Evolutionary conservation across 768 basidiomycete species (phyloP).

Genomic region (Suillus variegatus): DNA sequence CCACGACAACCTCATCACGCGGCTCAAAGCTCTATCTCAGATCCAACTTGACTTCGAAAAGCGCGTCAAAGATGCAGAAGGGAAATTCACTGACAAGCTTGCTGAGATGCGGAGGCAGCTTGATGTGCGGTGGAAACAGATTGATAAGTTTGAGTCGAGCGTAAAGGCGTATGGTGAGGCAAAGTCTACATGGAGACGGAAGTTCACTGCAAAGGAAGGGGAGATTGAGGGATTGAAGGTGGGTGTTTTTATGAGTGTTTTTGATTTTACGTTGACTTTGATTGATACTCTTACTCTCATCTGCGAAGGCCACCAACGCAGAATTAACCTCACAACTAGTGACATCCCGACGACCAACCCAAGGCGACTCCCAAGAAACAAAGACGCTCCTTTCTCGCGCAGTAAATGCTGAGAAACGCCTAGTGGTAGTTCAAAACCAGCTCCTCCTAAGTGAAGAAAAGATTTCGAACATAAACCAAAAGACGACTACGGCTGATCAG

Average conservation of each 20-base stretch:
- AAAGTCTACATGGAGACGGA: slow-evolving; percentile 83
- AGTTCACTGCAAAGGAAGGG: slow-evolving; percentile 81
- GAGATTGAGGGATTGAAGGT: slow-evolving; percentile 90
- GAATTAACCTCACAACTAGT: slow-evolving; percentile 76
- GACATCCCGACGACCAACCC: slow-evolving; percentile 57
- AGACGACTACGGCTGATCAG: slow-evolving; percentile 68
- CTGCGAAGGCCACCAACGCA: slow-evolving; percentile 60
- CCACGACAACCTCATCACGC: slow-evolving; percentile 89
- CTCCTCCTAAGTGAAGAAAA: slow-evolving; percentile 83
- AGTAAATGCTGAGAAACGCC: slow-evolving; percentile 82
- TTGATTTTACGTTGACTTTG: slow-evolving; percentile 3
- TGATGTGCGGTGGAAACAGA: slow-evolving; percentile 85
- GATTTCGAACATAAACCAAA: slow-evolving; percentile 71
- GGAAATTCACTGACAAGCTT: slow-evolving; percentile 70
- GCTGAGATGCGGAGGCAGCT: slow-evolving; percentile 82
- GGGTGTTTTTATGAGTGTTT: slow-evolving; percentile 12
- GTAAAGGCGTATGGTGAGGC: slow-evolving; percentile 80
- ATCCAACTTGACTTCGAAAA: slow-evolving; percentile 88
- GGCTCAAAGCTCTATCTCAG: slow-evolving; percentile 81
- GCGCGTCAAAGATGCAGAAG: slow-evolving; percentile 77
- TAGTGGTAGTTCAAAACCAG: slow-evolving; percentile 85
- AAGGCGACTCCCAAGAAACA: slow-evolving; percentile 67
- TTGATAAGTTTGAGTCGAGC: slow-evolving; percentile 89
- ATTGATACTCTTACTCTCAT: background rate
- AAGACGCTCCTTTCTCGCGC: slow-evolving; percentile 72